Evolutionary conservation across 192 early-diverging fungal species (phyloP), one percentile per base, ranked within the genome.

Genomic region (Chytriomyces sp.): DNA sequence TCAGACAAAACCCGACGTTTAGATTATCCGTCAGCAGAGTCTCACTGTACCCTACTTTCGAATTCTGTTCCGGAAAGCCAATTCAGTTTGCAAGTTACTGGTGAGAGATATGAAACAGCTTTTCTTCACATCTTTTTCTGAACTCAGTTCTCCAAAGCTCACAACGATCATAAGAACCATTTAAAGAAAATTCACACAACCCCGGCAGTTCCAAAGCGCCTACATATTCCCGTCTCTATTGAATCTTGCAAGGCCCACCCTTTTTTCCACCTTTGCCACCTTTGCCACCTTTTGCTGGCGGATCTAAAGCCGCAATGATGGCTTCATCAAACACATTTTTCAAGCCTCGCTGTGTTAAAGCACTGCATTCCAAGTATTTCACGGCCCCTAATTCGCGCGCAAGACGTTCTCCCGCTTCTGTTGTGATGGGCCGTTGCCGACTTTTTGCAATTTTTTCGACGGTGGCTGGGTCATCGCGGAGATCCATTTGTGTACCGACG

Each of bases 261-360:
- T 35, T 35, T 26, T 71, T 71, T 59, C 47, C 24, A 8, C 47
- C 26, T 28, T 60, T 48, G 3, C 75, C 50, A 44, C 66, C 61
- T 35, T 48, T 48, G 1, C 64, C 47, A 13, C 23, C 57, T 60
- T 64, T 45, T 59, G 49, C 50, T 9, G 96, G 95, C 20, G 95
- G 96, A 79, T 96, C 95, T 62, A 99, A 82, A 23, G 95, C 97
- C 24, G 96, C 97, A 18, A 97, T 94, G 79, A 99, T 97, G 16
- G 96, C 96, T 85, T 99, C 96, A 80, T 99, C 93, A 86, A 93
- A 99, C 53, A 95, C 95, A 79, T 97, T 97, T 86, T 98, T 98
- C 69, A 98, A 84, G 6, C 96, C 95, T 80, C 90, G 92, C 79
- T 96, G 95, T 70, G 94, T 96, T 79, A 95, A 82, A 45, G 95